phyloP scores from a whole-genome alignment of 371 early-diverging fungal genomes.

The Mucor indicus region DNA sequence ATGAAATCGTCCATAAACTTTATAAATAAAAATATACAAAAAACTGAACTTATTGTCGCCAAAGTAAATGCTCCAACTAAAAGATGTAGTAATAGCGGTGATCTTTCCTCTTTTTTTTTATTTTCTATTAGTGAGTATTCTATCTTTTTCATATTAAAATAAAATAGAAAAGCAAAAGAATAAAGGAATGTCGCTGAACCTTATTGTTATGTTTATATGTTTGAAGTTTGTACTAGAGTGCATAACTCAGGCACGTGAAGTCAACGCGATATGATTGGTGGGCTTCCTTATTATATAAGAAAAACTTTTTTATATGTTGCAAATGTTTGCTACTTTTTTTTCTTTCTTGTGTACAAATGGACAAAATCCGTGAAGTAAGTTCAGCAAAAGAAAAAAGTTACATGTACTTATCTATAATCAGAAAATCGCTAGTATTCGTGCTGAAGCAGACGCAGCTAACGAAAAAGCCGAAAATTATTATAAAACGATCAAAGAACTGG shows the following conservation, averaged over 20 bases:
- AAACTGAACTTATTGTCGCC: not conserved
- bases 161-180: no score
- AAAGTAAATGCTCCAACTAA: no score
- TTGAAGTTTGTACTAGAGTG: no score
- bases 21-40: no score
- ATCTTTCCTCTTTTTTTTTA: no score
- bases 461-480: conserved; percentile 66
- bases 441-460: conserved; percentile 66
- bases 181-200: no score
- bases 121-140: no score
- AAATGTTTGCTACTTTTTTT: conserved; percentile 11
- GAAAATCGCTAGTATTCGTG: conserved; percentile 67
- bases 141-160: no score
- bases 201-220: no score
- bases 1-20: no score
- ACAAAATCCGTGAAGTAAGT: conserved; percentile 40
- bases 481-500: conserved; percentile 53
- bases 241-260: conserved; percentile 1
- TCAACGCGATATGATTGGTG: not conserved
- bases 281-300: not conserved
- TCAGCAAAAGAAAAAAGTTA: not conserved
- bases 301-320: conserved; percentile 11
- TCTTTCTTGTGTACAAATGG: conserved; percentile 18
- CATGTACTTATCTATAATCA: conserved; percentile 19
- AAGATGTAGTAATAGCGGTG: no score